Percentiles rank a stretch among this genome's conserved stretches.
Evolutionary conservation across 345 rosid species (phyloP).

Genomic region (Cardiospermum halicacabum): DNA sequence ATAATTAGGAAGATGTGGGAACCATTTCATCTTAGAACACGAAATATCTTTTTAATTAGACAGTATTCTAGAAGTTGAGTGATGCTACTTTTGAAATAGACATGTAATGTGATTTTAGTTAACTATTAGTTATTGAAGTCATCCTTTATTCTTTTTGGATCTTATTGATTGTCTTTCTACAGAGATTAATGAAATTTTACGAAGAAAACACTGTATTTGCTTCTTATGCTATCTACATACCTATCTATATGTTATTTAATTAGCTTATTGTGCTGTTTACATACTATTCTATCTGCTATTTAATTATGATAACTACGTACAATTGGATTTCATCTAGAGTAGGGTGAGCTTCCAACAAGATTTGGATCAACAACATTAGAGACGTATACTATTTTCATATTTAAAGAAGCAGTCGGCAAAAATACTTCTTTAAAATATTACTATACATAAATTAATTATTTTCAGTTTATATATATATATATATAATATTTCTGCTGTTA

Average conservation of each 20-base stretch:
- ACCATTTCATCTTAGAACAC: background rate
- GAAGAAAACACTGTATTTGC: background rate
- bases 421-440: too few relatives aligned
- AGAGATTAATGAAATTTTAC: background rate
- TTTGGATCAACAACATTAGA: slow-evolving; percentile 97
- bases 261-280: too few relatives aligned
- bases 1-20: background rate
- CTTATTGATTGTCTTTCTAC: background rate
- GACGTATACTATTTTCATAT: too few relatives aligned
- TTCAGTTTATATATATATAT: too few relatives aligned
- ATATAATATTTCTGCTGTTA: too few relatives aligned
- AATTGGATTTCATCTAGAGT: slow-evolving; percentile 99
- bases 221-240: background rate
- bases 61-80: background rate
- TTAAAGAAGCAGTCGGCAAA: too few relatives aligned
- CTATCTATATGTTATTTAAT: slow-evolving; percentile 1
- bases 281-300: too few relatives aligned
- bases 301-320: too few relatives aligned
- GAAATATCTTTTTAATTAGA: too few relatives aligned
- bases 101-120: background rate
- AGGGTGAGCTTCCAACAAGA: slow-evolving; percentile 96
- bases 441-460: too few relatives aligned
- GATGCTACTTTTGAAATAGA: background rate
- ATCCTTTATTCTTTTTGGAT: background rate
- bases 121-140: too few relatives aligned